Conservation (phyloP, 164 flowering plant species). For the Liquidambar formosana region DNA sequence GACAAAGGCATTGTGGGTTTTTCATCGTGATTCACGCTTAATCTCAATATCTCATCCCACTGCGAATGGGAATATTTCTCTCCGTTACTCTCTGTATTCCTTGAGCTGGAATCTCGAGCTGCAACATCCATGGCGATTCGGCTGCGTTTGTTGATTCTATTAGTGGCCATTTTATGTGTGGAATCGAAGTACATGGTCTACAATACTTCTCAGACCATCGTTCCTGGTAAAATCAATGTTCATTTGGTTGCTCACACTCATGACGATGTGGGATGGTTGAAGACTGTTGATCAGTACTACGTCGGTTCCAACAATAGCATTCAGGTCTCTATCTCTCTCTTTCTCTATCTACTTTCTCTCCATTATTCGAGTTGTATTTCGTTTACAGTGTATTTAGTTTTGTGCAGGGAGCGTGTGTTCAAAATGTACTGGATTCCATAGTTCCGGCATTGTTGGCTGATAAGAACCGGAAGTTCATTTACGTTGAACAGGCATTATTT, state of each 20-base stretch:
- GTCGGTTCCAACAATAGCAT: constrained; percentile 81
- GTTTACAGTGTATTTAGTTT: neutral
- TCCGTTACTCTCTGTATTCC: too few relatives aligned
- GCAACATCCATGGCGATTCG: too few relatives aligned
- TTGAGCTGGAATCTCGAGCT: too few relatives aligned
- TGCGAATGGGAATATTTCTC: too few relatives aligned
- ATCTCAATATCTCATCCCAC: too few relatives aligned
- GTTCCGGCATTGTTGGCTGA: constrained; percentile 75
- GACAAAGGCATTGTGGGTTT: too few relatives aligned
- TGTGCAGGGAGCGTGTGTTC: constrained; percentile 63
- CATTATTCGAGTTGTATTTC: neutral
- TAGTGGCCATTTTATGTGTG: neutral
- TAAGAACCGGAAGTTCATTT: constrained; percentile 77
- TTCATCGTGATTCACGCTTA: too few relatives aligned
- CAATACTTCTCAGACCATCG: constrained; percentile 53
- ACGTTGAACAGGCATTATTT: constrained; percentile 60
- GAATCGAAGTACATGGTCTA: constrained; percentile 56
- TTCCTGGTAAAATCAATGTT: constrained; percentile 71
- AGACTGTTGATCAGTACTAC: constrained; percentile 91
- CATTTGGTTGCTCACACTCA: constrained; percentile 90
- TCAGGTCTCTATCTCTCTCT: constrained; percentile 39
- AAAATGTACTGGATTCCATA: constrained; percentile 80
- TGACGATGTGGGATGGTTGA: constrained; percentile 93
- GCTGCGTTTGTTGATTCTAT: too few relatives aligned
- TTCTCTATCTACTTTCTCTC: neutral